phyloP scores from a whole-genome alignment of 2,329 filamentous ascomycete species.

The Tympanopsis confertula region DNA sequence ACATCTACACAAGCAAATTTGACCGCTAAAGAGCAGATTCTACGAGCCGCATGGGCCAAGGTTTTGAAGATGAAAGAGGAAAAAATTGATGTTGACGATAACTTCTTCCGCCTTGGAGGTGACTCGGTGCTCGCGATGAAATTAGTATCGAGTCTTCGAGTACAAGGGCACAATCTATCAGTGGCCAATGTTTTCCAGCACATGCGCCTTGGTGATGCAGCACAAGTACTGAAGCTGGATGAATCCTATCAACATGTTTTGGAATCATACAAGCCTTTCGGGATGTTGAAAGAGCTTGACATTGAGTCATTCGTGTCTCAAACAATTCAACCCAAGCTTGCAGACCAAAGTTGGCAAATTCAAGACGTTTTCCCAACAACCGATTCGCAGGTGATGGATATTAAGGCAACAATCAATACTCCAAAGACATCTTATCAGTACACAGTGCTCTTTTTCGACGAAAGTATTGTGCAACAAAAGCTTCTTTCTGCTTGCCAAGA shows the following conservation, averaged over 20 bases:
- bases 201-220: conserved; percentile 16
- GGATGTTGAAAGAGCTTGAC: conserved; percentile 17
- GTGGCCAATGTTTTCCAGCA: conserved; percentile 34
- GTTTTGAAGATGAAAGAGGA: conserved; percentile 12
- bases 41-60: conserved; percentile 16
- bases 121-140: conserved; percentile 21
- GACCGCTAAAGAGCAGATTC: conserved; percentile 19
- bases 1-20: conserved; percentile 14
- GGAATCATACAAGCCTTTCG: conserved; percentile 19
- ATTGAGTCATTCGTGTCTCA: conserved; percentile 18
- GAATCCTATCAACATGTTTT: conserved; percentile 8
- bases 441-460: conserved; percentile 17
- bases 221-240: conserved; percentile 17
- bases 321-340: conserved; percentile 19
- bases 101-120: conserved; percentile 24
- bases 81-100: conserved; percentile 17
- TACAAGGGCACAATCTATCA: conserved; percentile 25
- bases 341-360: conserved; percentile 21
- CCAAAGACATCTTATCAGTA: conserved; percentile 24
- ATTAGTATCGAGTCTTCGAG: conserved; percentile 28
- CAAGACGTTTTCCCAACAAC: conserved; percentile 23
- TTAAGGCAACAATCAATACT: conserved; percentile 22
- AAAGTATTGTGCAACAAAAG: conserved; percentile 11
- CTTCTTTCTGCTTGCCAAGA: conserved; percentile 15
- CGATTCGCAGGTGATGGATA: conserved; percentile 24